These are phyloP conservation scores for Emergomyces orientalis DNA, from an alignment of 2,329 filamentous ascomycete genomes.

Conservation along the genomic window DNA sequence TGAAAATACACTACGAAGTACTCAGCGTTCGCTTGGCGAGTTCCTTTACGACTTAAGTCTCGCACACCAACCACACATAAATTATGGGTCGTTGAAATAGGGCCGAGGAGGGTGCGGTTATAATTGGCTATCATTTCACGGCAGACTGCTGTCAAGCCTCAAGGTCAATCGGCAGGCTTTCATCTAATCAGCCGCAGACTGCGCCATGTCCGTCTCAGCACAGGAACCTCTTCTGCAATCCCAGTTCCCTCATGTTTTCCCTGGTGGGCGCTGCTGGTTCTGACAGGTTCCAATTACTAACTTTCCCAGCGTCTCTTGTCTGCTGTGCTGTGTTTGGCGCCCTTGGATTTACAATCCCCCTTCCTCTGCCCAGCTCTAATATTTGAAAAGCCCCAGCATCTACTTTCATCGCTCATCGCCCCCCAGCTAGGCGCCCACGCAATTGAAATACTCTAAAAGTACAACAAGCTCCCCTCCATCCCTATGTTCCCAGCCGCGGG, in stretches of 20 bases:
- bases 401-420: neutral
- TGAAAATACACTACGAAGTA: no score
- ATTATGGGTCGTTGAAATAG: neutral
- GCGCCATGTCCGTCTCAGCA: constrained; percentile 9
- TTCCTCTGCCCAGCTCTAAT: neutral
- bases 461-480: neutral
- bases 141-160: neutral
- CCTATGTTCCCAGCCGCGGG: neutral
- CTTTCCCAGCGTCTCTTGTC: neutral
- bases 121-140: neutral
- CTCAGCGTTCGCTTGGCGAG: neutral
- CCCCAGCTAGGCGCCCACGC: neutral
- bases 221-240: constrained; percentile 1
- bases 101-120: neutral
- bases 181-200: constrained; percentile 12
- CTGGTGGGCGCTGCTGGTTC: neutral
- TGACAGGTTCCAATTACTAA: neutral
- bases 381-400: neutral
- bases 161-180: constrained; percentile 6
- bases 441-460: neutral
- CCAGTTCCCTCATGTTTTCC: neutral
- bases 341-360: neutral
- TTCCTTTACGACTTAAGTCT: no score
- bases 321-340: neutral
- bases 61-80: neutral